phyloP scores from a whole-genome alignment of 2,329 filamentous ascomycete genomes.

The Myriosclerotinia scirpicola region DNA sequence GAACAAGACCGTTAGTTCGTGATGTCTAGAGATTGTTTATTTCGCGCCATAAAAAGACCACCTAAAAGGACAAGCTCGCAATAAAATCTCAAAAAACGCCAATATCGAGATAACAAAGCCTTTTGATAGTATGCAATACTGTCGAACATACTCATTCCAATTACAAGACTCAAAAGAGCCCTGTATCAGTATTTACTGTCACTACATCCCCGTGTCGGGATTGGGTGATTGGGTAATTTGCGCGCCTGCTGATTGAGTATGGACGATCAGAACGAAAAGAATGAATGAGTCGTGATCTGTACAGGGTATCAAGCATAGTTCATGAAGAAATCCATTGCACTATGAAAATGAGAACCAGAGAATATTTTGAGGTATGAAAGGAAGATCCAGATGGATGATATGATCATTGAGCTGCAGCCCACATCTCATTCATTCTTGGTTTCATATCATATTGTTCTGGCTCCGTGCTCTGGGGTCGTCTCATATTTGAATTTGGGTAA shows the following conservation, averaged over 20 bases:
- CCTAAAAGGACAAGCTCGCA: slow-evolving; percentile 4
- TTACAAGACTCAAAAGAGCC: too few species aligned
- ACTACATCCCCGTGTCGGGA: too few species aligned
- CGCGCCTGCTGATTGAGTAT: neutral
- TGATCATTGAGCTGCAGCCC: slow-evolving; percentile 50
- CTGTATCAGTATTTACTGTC: too few species aligned
- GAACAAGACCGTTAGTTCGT: neutral
- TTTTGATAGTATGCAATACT: slow-evolving; percentile 31
- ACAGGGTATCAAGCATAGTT: slow-evolving; percentile 38
- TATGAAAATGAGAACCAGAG: slow-evolving; percentile 8
- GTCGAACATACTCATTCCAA: slow-evolving; percentile 21
- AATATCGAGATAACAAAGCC: slow-evolving; percentile 18
- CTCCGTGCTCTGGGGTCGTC: slow-evolving; percentile 74
- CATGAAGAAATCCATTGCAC: slow-evolving; percentile 25
- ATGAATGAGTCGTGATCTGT: slow-evolving; percentile 27
- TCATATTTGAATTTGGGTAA: slow-evolving; percentile 67
- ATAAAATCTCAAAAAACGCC: slow-evolving; percentile 16
- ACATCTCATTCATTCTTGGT: slow-evolving; percentile 55
- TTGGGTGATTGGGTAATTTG: too few species aligned
- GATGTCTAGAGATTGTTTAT: slow-evolving; percentile 5
- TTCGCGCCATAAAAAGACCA: slow-evolving; percentile 5
- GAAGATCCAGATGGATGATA: neutral
- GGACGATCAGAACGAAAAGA: slow-evolving; percentile 22
- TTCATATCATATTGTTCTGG: slow-evolving; percentile 65
- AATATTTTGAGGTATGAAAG: slow-evolving; percentile 7